Evolutionary conservation across 1,139 yeast genomes (phyloP).

Genomic region (Candida anutae): DNA sequence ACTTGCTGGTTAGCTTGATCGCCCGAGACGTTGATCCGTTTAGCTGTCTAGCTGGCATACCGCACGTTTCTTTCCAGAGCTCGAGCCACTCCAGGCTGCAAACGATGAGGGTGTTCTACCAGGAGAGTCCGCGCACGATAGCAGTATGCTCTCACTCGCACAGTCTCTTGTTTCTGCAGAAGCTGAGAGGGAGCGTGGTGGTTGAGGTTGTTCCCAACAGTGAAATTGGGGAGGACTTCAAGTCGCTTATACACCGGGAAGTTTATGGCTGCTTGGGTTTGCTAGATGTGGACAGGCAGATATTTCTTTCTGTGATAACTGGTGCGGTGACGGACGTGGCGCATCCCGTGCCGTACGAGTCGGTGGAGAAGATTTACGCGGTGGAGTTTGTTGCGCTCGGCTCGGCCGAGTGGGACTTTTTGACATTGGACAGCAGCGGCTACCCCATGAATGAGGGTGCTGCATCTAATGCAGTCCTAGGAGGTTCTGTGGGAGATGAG

Average conservation of each 20-base stretch:
- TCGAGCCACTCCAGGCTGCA: too few species aligned
- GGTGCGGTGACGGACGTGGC: conserved; percentile 72
- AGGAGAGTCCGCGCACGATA: conserved; percentile 45
- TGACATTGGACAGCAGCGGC: conserved; percentile 57
- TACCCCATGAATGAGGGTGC: conserved; percentile 26
- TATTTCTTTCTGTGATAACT: conserved; percentile 74
- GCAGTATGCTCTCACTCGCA: conserved; percentile 46
- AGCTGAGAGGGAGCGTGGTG: conserved; percentile 33
- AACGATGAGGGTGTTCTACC: conserved; percentile 44
- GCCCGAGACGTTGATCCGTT: too few species aligned
- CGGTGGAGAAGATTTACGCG: conserved; percentile 69
- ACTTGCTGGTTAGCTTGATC: too few species aligned
- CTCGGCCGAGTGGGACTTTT: conserved; percentile 71
- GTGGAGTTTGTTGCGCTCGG: conserved; percentile 83
- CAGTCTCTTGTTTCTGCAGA: conserved; percentile 41
- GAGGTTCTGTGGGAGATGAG: conserved; percentile 1
- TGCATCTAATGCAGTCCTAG: conserved; percentile 2
- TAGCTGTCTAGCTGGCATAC: too few species aligned
- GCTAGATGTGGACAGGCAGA: conserved; percentile 57
- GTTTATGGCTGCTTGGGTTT: conserved; percentile 82
- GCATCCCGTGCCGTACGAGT: conserved; percentile 68
- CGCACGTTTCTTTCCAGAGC: too few species aligned
- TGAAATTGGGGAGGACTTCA: conserved; percentile 34
- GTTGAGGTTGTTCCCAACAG: conserved; percentile 43
- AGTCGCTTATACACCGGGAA: conserved; percentile 45